A percentile compares a stretch with the other conserved stretches of the same genome.
These are phyloP conservation scores for Fraxinus dipetala DNA, from an alignment of 305 asterid genomes.

Conservation along the genomic window DNA sequence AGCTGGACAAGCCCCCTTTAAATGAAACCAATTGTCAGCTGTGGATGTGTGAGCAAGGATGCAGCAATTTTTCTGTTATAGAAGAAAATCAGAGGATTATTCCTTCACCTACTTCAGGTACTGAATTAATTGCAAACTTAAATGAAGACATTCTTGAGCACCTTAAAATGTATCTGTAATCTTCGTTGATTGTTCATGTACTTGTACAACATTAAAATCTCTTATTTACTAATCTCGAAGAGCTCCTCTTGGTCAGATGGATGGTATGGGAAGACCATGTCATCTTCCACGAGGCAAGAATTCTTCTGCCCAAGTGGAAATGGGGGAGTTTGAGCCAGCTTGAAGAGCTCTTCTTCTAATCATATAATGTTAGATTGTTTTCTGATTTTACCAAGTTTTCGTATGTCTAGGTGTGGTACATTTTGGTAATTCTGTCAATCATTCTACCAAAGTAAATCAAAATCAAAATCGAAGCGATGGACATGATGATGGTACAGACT, in stretches of 20 bases:
- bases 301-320: conserved; percentile 77
- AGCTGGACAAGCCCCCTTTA: conserved; percentile 26
- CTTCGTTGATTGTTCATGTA: conserved; percentile 5
- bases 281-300: conserved; percentile 53
- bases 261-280: conserved; percentile 62
- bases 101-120: conserved; percentile 65
- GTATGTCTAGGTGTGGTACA: conserved; percentile 55
- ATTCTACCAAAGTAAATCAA: conserved; percentile 44
- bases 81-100: conserved; percentile 37
- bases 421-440: conserved; percentile 38
- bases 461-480: conserved; percentile 25
- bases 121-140: conserved; percentile 31
- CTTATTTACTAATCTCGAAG: conserved; percentile 38
- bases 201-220: conserved; percentile 22
- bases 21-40: conserved; percentile 31
- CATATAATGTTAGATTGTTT: conserved; percentile 26
- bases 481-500: conserved; percentile 48
- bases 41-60: conserved; percentile 41
- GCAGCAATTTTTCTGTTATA: conserved; percentile 29
- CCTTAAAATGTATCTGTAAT: conserved; percentile 29
- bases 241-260: conserved; percentile 78
- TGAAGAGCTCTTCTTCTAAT: conserved; percentile 66
- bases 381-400: conserved; percentile 50
- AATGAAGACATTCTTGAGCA: conserved; percentile 27
- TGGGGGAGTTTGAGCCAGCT: conserved; percentile 89